Evolutionary conservation across 1,284 basidiomycete species (phyloP), one percentile per base, ranked within the genome.

Genomic region (Pterulicium gracile): DNA sequence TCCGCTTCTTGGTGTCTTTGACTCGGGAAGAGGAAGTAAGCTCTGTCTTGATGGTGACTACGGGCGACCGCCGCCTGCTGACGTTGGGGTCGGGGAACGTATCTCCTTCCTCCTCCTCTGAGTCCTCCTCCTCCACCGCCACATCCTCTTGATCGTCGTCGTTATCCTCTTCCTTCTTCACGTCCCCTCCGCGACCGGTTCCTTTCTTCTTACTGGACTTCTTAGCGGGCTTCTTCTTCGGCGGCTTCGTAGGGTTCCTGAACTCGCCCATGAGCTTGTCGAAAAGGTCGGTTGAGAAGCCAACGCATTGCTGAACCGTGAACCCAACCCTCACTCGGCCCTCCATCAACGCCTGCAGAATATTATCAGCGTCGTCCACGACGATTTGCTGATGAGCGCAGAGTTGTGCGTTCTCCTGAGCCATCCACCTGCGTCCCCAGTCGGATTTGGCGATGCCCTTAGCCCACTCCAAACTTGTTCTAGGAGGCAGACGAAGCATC

Each of bases 241-340:
- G 7, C 36, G 5, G 5, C 7, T 13, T 7, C 15, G 36, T 4
- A 18, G 36, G 36, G 19, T 39, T 39, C 36, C 36, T 39, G 7
- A 15, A 13, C 19, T 39, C 36, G 7, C 4, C 36, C 7, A 39
- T 17, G 7, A 39, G 15, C 4, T 18, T 13, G 15, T 39, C 36
- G 19, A 7, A 39, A 18, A 39, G 36, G n/a, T 49, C 23, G 4
- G 48, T 41, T 14, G 49, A 42, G 39, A 45, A 50, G 3, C 43
- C 48, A 5, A 42, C 48, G 12, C 49, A 49, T 35, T 49, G 49
- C 49, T 50, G 34, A 23, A 50, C 24, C 7, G 48, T 50, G 43
- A 49, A 50, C 14, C 19, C 34, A 41, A 50, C 49, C 5, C 20
- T 19, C 3, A 49, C 17, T n/a, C 48, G 34, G 17, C 48, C 49